Conservation (phyloP, 176 grass and related monocot species). For the Triticum aestivum region IWGSC_CS_RefSeq_v2.1 NC_057802.1:64878450-64878949, state of each 20-base stretch:
- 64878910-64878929: too few species aligned
- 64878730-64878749: not conserved
- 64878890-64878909: too few species aligned
- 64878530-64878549: constrained; percentile 10
- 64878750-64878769: not conserved
- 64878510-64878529: not conserved
- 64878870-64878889: too few species aligned
- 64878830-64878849: too few species aligned
- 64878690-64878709: not conserved
- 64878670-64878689: not conserved
- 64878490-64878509: not conserved
- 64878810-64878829: too few species aligned
- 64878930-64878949: too few species aligned
- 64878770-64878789: not conserved
- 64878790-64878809: not conserved
- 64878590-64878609: not conserved
- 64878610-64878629: not conserved
- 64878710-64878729: not conserved
- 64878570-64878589: not conserved
- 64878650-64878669: not conserved
- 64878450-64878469: constrained; percentile 27
- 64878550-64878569: not conserved
- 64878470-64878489: constrained; percentile 21
- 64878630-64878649: not conserved
- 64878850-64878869: too few species aligned